Conservation (phyloP, 805 yeast species). For the Saccharomyces jurei region DNA sequence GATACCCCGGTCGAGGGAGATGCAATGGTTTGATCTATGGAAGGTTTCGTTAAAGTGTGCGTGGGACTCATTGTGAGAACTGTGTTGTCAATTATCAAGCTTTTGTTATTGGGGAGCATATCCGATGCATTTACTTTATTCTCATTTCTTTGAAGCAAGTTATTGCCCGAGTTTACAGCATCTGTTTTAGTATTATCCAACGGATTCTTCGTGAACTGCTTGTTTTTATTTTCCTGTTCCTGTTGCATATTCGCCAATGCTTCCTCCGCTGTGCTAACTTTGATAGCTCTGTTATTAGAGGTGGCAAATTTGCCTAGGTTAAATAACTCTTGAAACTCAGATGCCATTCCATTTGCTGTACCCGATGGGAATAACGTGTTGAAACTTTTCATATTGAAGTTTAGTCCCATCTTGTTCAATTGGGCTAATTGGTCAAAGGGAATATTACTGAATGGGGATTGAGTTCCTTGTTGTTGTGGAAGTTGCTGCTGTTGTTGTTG, state of each 20-base stretch:
- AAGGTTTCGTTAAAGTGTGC: background rate
- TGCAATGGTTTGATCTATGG: background rate
- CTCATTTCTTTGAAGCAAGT: background rate
- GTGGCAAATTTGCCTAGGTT: constrained; percentile 13
- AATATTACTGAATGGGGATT: background rate
- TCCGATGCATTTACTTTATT: background rate
- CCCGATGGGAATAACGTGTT: constrained; percentile 19
- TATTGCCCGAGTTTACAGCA: background rate
- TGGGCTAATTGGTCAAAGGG: constrained; percentile 6
- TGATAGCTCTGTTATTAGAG: constrained; percentile 17
- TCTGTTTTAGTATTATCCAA: background rate
- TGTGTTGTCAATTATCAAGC: background rate
- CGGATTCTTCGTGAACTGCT: background rate
- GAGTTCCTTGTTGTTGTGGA: constrained; percentile 8
- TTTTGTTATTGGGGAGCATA: background rate
- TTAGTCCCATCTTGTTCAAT: constrained; percentile 11
- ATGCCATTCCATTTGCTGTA: constrained; percentile 28
- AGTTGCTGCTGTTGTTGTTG: background rate
- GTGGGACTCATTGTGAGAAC: background rate
- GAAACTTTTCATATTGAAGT: constrained; percentile 7
- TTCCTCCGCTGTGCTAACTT: constrained; percentile 23
- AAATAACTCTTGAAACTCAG: constrained; percentile 26
- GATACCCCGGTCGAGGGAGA: background rate
- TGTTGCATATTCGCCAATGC: constrained; percentile 29
- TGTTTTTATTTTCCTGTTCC: constrained; percentile 11